Conservation (phyloP, 2,329 filamentous ascomycete species). For the Verruconis gallopava region DNA sequence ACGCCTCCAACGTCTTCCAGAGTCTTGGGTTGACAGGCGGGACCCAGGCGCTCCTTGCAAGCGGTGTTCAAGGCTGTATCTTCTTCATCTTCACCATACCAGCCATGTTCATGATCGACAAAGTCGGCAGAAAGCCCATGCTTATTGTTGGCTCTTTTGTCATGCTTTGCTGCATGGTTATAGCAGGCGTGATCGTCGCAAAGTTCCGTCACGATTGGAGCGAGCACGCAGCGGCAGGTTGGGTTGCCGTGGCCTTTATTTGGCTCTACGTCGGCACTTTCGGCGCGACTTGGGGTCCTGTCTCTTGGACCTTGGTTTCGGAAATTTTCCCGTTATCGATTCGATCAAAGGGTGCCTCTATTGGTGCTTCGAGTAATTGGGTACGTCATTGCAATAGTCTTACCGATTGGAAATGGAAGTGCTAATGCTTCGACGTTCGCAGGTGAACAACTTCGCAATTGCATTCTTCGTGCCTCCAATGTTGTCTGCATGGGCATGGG, state of each 20-base stretch:
- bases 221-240: slow-evolving; percentile 39
- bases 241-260: slow-evolving; percentile 36
- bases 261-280: slow-evolving; percentile 33
- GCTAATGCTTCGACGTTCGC: slow-evolving; percentile 27
- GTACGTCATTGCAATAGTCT: slow-evolving; percentile 29
- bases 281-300: slow-evolving; percentile 27
- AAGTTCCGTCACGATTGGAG: slow-evolving; percentile 44
- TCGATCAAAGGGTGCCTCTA: neutral
- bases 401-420: slow-evolving; percentile 28
- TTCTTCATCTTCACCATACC: slow-evolving; percentile 48
- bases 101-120: slow-evolving; percentile 48
- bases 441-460: slow-evolving; percentile 25
- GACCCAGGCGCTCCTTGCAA: slow-evolving; percentile 41
- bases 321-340: slow-evolving; percentile 3
- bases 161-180: slow-evolving; percentile 48
- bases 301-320: slow-evolving; percentile 3
- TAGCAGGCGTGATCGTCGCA: slow-evolving; percentile 46
- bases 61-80: slow-evolving; percentile 51
- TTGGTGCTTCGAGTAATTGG: neutral
- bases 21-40: neutral
- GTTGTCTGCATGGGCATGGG: slow-evolving; percentile 28
- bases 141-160: slow-evolving; percentile 43
- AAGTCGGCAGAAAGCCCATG: slow-evolving; percentile 43
- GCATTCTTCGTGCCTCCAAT: slow-evolving; percentile 29
- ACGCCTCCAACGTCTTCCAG: neutral